Evolutionary conservation across 2,329 filamentous ascomycete genomes (phyloP), one percentile per base, ranked within the genome.

Genomic region (Cadophora gregata): DNA sequence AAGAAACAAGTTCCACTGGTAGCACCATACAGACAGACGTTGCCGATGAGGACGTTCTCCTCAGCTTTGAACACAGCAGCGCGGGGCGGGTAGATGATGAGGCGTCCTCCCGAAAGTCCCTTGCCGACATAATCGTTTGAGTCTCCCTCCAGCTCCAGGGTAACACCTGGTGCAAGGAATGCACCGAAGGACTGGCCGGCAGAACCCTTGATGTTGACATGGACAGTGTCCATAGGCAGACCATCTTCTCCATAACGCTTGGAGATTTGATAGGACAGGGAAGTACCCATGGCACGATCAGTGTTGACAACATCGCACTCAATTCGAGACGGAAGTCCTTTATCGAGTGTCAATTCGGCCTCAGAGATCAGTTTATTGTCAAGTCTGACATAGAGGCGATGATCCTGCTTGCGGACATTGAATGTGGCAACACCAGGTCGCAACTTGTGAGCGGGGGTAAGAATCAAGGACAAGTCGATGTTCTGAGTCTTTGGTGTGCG

Each of bases 291-390:
- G 36, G 93, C 92, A 80, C 95, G 93, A 78, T 98, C 95, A 38
- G 95, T 98, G 81, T 98, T 98, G 81, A 97, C 91, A 76, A 98
- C 91, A 75, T 97, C 95, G 74, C 93, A 97, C 82, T 98, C 95
- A 70, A 98, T 96, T 65, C 95, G 88, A 68, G 93, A 96, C 16
- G 95, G 95, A 19, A 97, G 83, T 36, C 95, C 94, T 84, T 97
- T 97, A 81, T 97, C 94, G 14, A 98, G 86, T 47, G 95, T 96
- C 74, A 97, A 84, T 80, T 98, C 95, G 9, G 94, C 94, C 81
- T 98, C 95, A 0, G 93, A 93, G 75, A 97, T 97, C 64, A 98
- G 87, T 84, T 97, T 97, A 83, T 98, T 98, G 79, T 98, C 95
- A 12, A 98, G 85, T 75, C 95, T 92, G 69, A 94, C 89, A 79